Evolutionary conservation across 202 grass and related monocot species (phyloP).

Genomic region (Miscanthus sacchariflorus): DNA sequence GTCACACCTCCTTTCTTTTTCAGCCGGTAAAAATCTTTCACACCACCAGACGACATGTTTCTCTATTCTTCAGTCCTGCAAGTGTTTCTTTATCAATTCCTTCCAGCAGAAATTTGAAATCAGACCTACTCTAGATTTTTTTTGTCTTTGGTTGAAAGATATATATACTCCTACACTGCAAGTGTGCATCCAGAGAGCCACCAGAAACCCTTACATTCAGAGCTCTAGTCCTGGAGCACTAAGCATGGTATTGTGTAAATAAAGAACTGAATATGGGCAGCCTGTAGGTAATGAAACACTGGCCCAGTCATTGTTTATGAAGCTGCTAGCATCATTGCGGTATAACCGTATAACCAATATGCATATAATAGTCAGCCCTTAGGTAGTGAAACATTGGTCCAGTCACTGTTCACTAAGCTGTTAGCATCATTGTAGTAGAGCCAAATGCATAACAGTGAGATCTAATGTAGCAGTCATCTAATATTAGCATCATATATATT

Average conservation of each 20-base stretch:
- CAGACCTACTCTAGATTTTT: neutral
- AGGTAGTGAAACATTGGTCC: neutral
- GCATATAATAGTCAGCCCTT: neutral
- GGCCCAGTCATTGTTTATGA: neutral
- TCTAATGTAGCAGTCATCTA: neutral
- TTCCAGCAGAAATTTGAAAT: constrained; percentile 15
- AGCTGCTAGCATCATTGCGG: constrained; percentile 10
- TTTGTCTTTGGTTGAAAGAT: neutral
- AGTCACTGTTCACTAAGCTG: neutral
- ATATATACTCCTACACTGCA: neutral
- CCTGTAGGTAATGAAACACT: neutral
- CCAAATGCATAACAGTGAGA: neutral
- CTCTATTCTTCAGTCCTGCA: constrained; percentile 23
- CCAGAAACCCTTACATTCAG: neutral
- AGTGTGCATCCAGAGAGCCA: neutral
- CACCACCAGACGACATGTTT: constrained; percentile 64
- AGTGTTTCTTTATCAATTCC: constrained; percentile 26
- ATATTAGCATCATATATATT: neutral
- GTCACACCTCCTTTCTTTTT: constrained; percentile 70
- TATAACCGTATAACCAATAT: neutral
- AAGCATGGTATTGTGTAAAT: neutral
- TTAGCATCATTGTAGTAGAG: constrained; percentile 14
- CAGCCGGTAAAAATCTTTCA: constrained; percentile 74
- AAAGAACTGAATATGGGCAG: neutral
- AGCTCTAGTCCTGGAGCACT: neutral